phyloP scores from a whole-genome alignment of 305 asterid genomes.

The Fraxinus albicans region DNA sequence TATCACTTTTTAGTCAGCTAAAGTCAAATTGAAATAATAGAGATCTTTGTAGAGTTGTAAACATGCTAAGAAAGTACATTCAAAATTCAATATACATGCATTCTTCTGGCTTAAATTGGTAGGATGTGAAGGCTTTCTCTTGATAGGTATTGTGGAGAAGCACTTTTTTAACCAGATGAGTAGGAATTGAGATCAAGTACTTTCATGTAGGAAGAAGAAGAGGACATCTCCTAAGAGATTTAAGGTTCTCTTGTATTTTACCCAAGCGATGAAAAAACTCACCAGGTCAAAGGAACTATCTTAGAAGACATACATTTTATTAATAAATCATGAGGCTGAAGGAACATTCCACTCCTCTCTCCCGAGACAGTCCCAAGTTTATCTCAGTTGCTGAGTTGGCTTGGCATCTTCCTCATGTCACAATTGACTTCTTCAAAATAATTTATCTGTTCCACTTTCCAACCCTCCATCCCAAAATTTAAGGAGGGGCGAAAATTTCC shows the following conservation, averaged over 20 bases:
- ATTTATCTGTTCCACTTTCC: neutral
- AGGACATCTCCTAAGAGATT: neutral
- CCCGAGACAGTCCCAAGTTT: neutral
- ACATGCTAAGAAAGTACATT: neutral
- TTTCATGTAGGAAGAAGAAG: neutral
- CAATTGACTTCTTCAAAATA: neutral
- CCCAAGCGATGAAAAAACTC: neutral
- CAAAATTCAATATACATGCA: neutral
- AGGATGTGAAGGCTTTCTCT: neutral
- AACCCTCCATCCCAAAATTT: neutral
- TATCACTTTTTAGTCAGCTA: neutral
- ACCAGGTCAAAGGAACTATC: neutral
- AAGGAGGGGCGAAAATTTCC: neutral
- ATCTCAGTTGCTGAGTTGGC: neutral
- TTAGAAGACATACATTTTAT: neutral
- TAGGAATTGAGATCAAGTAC: neutral
- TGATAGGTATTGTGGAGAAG: neutral
- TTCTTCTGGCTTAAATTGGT: neutral
- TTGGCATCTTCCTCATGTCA: neutral
- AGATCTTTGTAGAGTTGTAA: neutral
- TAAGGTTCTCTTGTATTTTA: neutral
- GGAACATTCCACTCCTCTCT: neutral
- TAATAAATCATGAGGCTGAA: neutral
- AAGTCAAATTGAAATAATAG: neutral
- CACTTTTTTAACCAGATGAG: neutral